These are phyloP conservation scores for Erigeron canadensis DNA, from an alignment of 129 eudicot species.

Conservation along the genomic window DNA sequence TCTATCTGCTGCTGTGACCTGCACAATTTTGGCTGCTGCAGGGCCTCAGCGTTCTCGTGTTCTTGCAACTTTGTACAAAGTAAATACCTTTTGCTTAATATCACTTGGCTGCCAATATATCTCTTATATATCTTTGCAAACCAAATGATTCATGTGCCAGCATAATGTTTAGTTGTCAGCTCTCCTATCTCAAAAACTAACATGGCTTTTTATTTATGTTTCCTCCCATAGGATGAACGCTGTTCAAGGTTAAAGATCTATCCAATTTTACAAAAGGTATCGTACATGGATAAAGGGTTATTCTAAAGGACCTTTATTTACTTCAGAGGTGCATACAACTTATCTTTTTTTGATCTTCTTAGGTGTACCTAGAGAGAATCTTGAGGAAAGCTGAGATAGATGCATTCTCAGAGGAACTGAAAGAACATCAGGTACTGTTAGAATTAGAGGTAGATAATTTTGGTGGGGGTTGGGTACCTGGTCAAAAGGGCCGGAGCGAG, in stretches of 20 bases:
- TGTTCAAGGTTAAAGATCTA: constrained; percentile 92
- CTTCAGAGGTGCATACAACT: constrained; percentile 8
- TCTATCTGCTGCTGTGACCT: constrained; percentile 93
- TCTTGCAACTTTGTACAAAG: constrained; percentile 97
- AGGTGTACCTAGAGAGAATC: constrained; percentile 97
- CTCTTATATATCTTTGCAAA: background rate
- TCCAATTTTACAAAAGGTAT: constrained; percentile 95
- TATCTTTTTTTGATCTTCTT: constrained; percentile 15
- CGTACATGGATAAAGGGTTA: constrained; percentile 9
- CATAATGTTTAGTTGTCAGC: constrained; percentile 3
- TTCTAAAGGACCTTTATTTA: constrained; percentile 7
- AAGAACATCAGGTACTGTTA: constrained; percentile 86
- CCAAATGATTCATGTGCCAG: constrained; percentile 13
- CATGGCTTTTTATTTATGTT: background rate
- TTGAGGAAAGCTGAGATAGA: constrained; percentile 96
- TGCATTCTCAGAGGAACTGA: constrained; percentile 96
- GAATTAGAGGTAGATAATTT: background rate
- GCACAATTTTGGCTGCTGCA: constrained; percentile 99
- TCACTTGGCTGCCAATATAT: constrained; percentile 3
- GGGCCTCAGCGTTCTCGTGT: constrained; percentile 99
- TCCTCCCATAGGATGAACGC: constrained; percentile 76
- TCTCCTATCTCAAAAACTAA: constrained; percentile 2
- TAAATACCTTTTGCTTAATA: constrained; percentile 27
- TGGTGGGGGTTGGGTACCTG: background rate
- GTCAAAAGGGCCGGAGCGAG: background rate